Evolutionary conservation across 805 yeast genomes (phyloP), one percentile per base, ranked within the genome.

Genomic region (Aciculoconidium aculeatum): DNA sequence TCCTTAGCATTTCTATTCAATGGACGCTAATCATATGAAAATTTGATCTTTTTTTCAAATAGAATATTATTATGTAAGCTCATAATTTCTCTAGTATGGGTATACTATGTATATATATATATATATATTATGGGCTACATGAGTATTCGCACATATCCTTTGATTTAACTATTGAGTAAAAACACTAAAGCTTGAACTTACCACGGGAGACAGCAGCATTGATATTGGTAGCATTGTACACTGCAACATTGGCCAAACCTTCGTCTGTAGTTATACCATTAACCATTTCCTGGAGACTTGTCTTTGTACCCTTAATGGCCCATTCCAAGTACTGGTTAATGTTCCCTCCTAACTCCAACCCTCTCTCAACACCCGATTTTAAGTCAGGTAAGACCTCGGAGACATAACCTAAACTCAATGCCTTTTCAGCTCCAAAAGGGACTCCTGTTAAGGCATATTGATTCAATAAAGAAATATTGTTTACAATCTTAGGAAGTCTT

Each of bases 301-400:
- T 60, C 54, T 81, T 81, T 4, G 83, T 72, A 8, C 87, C 88
- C 36, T 54, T 63, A 20, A 81, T 61, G 11, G 84, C 83, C 58
- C 82, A 77, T 15, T 62, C 67, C 23, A 68, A 64, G 48, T 70
- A 65, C 2, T 34, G 29, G 20, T 66, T 63, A 17, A 81, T 73
- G 11, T 44, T 50, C 4, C 32, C 34, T 0, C 82, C 90, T 21
- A 75, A 41, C 17, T 61, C 56, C 6, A 58, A 28, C n/a, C 81
- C 80, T 15, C 56, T 47, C 4, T 55, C 56, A 8, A 77, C 36
- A 0, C 79, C 86, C 1, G 56, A 53, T 7, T 67, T 63, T 37
- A 70, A 67, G 35, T 64, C 61, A 0, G 65, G 66, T 13, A 55
- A 56, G 1, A 75, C 65, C 20, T 45, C 41, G 32, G 74, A 61